Base-by-base conservation (phyloP, 495 filamentous ascomycete species). In the Copromyces sp. region DNA sequence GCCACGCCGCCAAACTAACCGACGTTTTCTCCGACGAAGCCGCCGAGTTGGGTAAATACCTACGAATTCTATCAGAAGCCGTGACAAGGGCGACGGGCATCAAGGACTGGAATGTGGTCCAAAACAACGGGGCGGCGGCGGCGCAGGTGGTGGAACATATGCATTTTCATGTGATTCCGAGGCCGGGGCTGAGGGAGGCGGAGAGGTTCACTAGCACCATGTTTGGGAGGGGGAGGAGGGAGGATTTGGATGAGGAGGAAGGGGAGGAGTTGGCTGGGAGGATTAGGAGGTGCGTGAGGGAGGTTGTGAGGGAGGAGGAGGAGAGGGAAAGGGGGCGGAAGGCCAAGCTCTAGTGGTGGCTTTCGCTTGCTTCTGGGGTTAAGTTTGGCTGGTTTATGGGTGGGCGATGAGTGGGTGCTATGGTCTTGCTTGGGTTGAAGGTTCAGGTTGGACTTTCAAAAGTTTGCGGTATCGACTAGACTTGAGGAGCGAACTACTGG, bases 61-160 rank as follows among this genome's bases (percentile, higher is more conserved):
- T 97, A 20, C 92, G 92, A 38, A 76, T 94, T 14, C 77, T 97
- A 29, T 92, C 92, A 1, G 83, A 90, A 6, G 91, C 92, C 0
- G 87, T 95, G 17, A 88, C 87, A 68, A 84, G 83, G 20, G 86
- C 86, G 0, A 89, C 86, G 16, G 89, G 88, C 8, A 87, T 93
- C 39, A 85, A 84, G 20, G 92, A 94, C 81, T 95, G 92, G 90
- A 98, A 98, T 81, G 87, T 97, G 29, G 92, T 97, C 73, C 94
- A 97, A 84, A 98, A 98, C 82, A 98, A 97, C 81, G 94, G 94
- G 3, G 88, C 87, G 0, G 85, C 91, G 35, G 95, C 95, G 12
- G 94, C 94, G 8, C 95, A 98, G 82, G 92, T 94, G 32, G 93
- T 98, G 3, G 89, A 90, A 29, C 94, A 97, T 81, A 90, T 95